These are phyloP conservation scores for Spathaspora boniae DNA, from an alignment of 805 yeast species.

Conservation along the genomic window DNA sequence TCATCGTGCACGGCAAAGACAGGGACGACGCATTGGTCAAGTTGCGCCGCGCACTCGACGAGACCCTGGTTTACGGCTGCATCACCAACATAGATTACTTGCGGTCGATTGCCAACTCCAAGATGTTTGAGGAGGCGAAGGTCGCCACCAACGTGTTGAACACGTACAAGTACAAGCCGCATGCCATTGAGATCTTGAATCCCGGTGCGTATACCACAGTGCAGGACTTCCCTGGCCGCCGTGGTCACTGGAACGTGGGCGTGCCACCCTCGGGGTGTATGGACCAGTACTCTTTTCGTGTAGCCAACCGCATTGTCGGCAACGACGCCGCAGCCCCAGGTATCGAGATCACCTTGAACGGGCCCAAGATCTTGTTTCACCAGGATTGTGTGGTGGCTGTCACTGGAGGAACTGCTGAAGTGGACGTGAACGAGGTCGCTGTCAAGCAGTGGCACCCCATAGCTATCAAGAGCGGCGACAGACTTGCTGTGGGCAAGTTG, in stretches of 20 bases:
- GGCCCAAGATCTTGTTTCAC: slow-evolving; percentile 86
- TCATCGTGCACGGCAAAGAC: slow-evolving; percentile 89
- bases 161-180: slow-evolving; percentile 70
- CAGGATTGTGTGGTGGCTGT: slow-evolving; percentile 72
- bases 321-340: slow-evolving; percentile 82
- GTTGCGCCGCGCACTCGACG: slow-evolving; percentile 75
- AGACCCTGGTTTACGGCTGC: slow-evolving; percentile 86
- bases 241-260: slow-evolving; percentile 84
- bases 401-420: slow-evolving; percentile 79
- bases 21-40: slow-evolving; percentile 80
- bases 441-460: slow-evolving; percentile 73
- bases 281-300: slow-evolving; percentile 88
- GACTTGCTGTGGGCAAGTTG: slow-evolving; percentile 76
- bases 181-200: slow-evolving; percentile 75
- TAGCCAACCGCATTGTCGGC: slow-evolving; percentile 90
- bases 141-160: slow-evolving; percentile 89
- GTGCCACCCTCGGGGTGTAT: slow-evolving; percentile 99
- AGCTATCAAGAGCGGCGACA: slow-evolving; percentile 68
- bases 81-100: slow-evolving; percentile 87
- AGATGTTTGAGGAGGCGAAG: slow-evolving; percentile 78
- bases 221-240: slow-evolving; percentile 96
- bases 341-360: slow-evolving; percentile 80
- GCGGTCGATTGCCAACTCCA: slow-evolving; percentile 77
- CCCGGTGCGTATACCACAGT: slow-evolving; percentile 85
- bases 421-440: slow-evolving; percentile 58